Evolutionary conservation across 225 moss, liverwort and hornwort genomes (phyloP).

Genomic region (Polytrichum formosum): DNA sequence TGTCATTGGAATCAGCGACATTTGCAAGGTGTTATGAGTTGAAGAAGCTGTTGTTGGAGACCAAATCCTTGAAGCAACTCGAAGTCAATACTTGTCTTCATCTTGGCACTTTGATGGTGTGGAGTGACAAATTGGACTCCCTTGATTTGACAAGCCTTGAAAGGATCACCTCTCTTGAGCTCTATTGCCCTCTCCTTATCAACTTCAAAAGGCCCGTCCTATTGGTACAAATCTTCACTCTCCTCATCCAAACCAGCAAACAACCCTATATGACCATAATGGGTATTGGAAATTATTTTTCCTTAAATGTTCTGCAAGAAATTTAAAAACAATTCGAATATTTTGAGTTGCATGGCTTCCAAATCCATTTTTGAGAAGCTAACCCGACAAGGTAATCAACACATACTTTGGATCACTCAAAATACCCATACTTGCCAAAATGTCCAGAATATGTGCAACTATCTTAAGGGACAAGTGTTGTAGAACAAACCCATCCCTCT

Average conservation of each 20-base stretch:
- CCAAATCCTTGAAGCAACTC: slow-evolving; percentile 36
- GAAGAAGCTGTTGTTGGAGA: slow-evolving; percentile 41
- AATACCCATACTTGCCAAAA: too few relatives aligned
- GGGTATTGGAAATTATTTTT: too few relatives aligned
- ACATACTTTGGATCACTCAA: too few relatives aligned
- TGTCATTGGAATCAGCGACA: slow-evolving; percentile 33
- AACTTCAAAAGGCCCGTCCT: slow-evolving; percentile 30
- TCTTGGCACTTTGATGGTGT: slow-evolving; percentile 52
- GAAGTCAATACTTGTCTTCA: slow-evolving; percentile 32
- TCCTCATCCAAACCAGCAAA: neutral
- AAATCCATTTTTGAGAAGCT: too few relatives aligned
- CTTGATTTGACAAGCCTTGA: slow-evolving; percentile 40
- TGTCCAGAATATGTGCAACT: too few relatives aligned
- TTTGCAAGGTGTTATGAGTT: slow-evolving; percentile 30
- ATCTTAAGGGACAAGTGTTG: too few relatives aligned
- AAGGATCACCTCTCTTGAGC: slow-evolving; percentile 33
- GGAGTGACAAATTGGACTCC: slow-evolving; percentile 44
- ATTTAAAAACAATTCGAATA: too few relatives aligned
- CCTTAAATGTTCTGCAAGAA: too few relatives aligned
- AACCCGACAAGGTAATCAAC: neutral
- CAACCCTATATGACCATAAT: neutral
- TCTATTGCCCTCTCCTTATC: slow-evolving; percentile 50
- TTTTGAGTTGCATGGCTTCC: too few relatives aligned
- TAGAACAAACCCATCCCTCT: too few relatives aligned
- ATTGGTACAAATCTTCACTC: neutral